Conservation (phyloP, 129 eudicot genomes). For the Arctium lappa region DNA sequence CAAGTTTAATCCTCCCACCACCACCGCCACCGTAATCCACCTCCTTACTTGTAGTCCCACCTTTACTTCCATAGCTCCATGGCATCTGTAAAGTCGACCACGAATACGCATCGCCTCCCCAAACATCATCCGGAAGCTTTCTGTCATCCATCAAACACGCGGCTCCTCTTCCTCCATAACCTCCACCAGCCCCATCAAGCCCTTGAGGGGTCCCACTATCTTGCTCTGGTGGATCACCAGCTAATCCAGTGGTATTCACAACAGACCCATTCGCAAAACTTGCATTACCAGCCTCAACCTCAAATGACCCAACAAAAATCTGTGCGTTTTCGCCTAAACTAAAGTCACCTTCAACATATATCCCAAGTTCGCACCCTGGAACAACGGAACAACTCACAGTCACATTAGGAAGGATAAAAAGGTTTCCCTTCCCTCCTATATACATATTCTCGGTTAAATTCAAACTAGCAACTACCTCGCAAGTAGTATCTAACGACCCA, state of each 20-base stretch:
- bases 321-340: conserved; percentile 63
- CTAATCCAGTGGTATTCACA: conserved; percentile 82
- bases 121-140: conserved; percentile 83
- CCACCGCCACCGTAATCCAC: conserved; percentile 95
- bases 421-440: conserved; percentile 83
- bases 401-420: conserved; percentile 71
- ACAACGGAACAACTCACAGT: conserved; percentile 49
- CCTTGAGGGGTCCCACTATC: conserved; percentile 94
- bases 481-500: conserved; percentile 85
- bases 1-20: conserved; percentile 71
- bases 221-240: conserved; percentile 79
- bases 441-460: conserved; percentile 66
- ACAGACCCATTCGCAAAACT: conserved; percentile 50
- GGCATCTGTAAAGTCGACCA: conserved; percentile 70
- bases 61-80: conserved; percentile 91
- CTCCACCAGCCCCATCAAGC: conserved; percentile 89
- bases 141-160: conserved; percentile 60
- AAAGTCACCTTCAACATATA: conserved; percentile 73
- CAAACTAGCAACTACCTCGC: conserved; percentile 73
- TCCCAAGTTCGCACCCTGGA: conserved; percentile 66
- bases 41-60: conserved; percentile 82
- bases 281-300: conserved; percentile 54
- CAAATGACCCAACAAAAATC: conserved; percentile 51
- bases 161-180: conserved; percentile 95
- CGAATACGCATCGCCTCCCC: conserved; percentile 97